Percentiles rank a stretch among this genome's conserved stretches.
Evolutionary conservation across 495 filamentous ascomycete species (phyloP).

Genomic region (Xylaria palmicola): DNA sequence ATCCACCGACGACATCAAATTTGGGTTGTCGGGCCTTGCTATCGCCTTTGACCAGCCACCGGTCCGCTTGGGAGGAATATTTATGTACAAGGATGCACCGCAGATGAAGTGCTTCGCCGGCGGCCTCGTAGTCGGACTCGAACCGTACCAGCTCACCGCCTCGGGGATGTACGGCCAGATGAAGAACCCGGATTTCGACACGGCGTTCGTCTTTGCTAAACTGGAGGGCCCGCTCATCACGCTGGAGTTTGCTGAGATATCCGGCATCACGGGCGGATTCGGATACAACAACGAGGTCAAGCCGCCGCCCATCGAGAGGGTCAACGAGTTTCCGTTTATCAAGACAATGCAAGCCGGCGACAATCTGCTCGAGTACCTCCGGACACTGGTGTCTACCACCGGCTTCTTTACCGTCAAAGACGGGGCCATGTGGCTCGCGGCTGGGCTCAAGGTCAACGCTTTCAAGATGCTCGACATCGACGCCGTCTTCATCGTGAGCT

Average conservation of each 20-base stretch:
- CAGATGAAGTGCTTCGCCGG: conserved; percentile 32
- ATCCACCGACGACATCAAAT: background rate
- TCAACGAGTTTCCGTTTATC: conserved; percentile 40
- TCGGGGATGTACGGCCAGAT: conserved; percentile 30
- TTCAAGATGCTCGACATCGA: conserved; percentile 39
- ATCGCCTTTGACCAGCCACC: background rate
- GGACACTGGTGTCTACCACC: conserved; percentile 37
- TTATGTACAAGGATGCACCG: conserved; percentile 26
- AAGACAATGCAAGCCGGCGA: background rate
- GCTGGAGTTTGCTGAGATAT: conserved; percentile 39
- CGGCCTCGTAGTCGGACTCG: conserved; percentile 32
- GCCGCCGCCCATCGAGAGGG: conserved; percentile 27
- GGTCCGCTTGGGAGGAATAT: conserved; percentile 25
- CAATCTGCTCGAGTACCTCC: conserved; percentile 7
- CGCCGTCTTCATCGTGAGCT: conserved; percentile 36
- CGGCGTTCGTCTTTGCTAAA: conserved; percentile 41
- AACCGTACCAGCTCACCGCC: conserved; percentile 33
- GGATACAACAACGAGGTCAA: conserved; percentile 41
- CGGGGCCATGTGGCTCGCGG: conserved; percentile 36
- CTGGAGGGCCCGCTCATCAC: conserved; percentile 42
- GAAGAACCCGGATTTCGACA: conserved; percentile 20
- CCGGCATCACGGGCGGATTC: conserved; percentile 39
- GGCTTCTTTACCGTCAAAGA: conserved; percentile 9
- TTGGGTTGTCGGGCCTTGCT: background rate
- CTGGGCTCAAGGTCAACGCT: conserved; percentile 37